These are phyloP conservation scores for Hemisphaericaspora xylofermentans DNA, from an alignment of 1,139 yeast genomes.

Conservation along the genomic window DNA sequence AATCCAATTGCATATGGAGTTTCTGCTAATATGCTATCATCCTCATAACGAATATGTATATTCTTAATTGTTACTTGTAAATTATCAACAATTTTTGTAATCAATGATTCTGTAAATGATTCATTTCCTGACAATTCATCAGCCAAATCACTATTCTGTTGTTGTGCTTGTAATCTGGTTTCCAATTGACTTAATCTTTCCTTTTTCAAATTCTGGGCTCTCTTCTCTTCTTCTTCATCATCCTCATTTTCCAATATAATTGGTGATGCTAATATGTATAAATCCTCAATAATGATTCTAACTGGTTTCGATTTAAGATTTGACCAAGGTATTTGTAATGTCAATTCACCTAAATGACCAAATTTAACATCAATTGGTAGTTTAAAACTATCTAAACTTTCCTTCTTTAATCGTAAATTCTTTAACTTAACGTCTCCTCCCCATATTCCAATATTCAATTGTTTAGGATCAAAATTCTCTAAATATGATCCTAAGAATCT, in stretches of 20 bases:
- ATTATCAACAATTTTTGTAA: constrained; percentile 89
- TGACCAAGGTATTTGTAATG: constrained; percentile 96
- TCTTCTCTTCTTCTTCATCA: constrained; percentile 61
- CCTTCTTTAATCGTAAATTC: constrained; percentile 73
- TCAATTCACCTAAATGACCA: constrained; percentile 88
- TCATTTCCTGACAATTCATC: constrained; percentile 57
- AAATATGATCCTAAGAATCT: constrained; percentile 69
- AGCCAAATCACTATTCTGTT: constrained; percentile 38
- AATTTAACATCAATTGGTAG: constrained; percentile 87
- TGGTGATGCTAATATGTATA: constrained; percentile 80
- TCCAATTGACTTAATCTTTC: constrained; percentile 73
- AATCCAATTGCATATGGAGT: constrained; percentile 81
- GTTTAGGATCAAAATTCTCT: constrained; percentile 93
- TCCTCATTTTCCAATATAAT: constrained; percentile 53
- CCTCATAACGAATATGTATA: constrained; percentile 91
- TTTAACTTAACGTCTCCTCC: constrained; percentile 91
- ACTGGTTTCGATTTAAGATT: constrained; percentile 92
- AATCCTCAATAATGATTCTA: constrained; percentile 83
- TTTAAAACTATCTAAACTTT: constrained; percentile 80
- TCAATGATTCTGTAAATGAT: constrained; percentile 80
- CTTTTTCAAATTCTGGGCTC: constrained; percentile 66
- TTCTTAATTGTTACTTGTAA: constrained; percentile 89
- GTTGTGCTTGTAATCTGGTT: constrained; percentile 46
- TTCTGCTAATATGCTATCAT: constrained; percentile 62
- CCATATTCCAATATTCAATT: constrained; percentile 94